Percentiles rank a stretch among this genome's conserved stretches.
These are phyloP conservation scores for Penicillium italicum DNA, from an alignment of 2,329 filamentous ascomycete species.

Conservation along the genomic window DNA sequence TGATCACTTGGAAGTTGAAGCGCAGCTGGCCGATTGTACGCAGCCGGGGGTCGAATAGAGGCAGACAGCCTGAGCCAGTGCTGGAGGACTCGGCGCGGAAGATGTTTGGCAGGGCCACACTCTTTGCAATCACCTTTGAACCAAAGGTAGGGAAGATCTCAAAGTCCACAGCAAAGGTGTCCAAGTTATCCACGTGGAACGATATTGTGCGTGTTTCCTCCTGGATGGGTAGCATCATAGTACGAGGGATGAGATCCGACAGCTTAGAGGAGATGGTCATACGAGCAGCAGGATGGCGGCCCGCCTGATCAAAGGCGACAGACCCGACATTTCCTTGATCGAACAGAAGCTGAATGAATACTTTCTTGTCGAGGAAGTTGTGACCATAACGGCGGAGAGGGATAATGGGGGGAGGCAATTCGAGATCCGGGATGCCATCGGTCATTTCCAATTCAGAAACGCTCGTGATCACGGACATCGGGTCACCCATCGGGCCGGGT, in stretches of 20 bases:
- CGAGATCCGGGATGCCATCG: slow-evolving; percentile 87
- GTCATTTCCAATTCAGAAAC: slow-evolving; percentile 60
- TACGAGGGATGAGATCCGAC: slow-evolving; percentile 93
- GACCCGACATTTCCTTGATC: slow-evolving; percentile 65
- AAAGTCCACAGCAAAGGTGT: slow-evolving; percentile 91
- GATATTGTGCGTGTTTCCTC: slow-evolving; percentile 91
- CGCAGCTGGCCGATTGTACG: slow-evolving; percentile 89
- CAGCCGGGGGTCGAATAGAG: slow-evolving; percentile 86
- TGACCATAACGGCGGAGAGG: slow-evolving; percentile 91
- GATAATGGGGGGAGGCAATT: slow-evolving; percentile 92
- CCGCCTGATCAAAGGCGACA: slow-evolving; percentile 93
- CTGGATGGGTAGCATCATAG: slow-evolving; percentile 90
- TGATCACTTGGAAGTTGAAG: slow-evolving; percentile 94
- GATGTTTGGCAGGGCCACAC: slow-evolving; percentile 81
- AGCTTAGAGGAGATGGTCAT: slow-evolving; percentile 95
- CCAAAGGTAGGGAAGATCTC: slow-evolving; percentile 97
- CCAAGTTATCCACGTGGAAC: slow-evolving; percentile 92
- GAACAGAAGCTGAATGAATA: slow-evolving; percentile 89
- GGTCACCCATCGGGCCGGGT: slow-evolving; percentile 24
- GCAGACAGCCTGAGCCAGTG: slow-evolving; percentile 76
- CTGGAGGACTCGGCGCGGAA: slow-evolving; percentile 74
- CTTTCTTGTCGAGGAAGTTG: slow-evolving; percentile 97
- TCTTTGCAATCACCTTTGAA: slow-evolving; percentile 94
- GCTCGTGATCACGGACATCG: slow-evolving; percentile 30
- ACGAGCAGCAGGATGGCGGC: slow-evolving; percentile 90